Evolutionary conservation across 805 yeast genomes (phyloP).

Genomic region (Lachancea kluyveri): DNA sequence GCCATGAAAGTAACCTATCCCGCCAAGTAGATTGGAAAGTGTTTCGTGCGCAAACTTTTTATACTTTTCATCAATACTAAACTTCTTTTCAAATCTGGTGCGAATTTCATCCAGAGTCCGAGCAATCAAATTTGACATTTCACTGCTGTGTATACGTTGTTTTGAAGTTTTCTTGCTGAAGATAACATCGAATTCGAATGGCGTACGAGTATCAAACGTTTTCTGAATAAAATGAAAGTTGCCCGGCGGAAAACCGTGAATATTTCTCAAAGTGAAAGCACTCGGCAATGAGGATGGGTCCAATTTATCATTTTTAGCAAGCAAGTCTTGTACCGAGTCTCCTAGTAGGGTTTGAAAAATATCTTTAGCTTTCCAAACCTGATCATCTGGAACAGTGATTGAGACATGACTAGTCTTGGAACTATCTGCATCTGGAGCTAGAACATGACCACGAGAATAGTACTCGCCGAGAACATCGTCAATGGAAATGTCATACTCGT

Average conservation of each 20-base stretch:
- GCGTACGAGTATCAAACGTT: slow-evolving; percentile 51
- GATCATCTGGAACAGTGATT: slow-evolving; percentile 61
- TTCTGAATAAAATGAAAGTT: slow-evolving; percentile 78
- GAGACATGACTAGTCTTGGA: slow-evolving; percentile 58
- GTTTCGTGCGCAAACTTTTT: slow-evolving; percentile 66
- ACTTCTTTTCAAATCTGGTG: slow-evolving; percentile 45
- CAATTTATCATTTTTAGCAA: slow-evolving; percentile 21
- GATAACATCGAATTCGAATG: slow-evolving; percentile 65
- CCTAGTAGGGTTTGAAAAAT: slow-evolving; percentile 63
- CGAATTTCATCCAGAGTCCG: slow-evolving; percentile 28
- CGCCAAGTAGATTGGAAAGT: slow-evolving; percentile 80
- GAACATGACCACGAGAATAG: slow-evolving; percentile 23
- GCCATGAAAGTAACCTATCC: slow-evolving; percentile 84
- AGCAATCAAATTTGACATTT: slow-evolving; percentile 14
- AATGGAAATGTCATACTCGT: slow-evolving; percentile 55
- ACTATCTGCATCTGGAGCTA: slow-evolving; percentile 47
- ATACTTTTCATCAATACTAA: slow-evolving; percentile 38
- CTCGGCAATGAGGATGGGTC: slow-evolving; percentile 35
- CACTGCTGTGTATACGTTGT: slow-evolving; percentile 35
- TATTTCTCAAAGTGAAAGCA: slow-evolving; percentile 49
- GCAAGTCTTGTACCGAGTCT: slow-evolving; percentile 53
- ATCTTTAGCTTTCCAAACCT: slow-evolving; percentile 74
- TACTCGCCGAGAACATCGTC: slow-evolving; percentile 43
- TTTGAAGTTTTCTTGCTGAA: slow-evolving; percentile 44
- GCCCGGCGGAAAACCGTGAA: slow-evolving; percentile 53